Base-by-base conservation (phyloP, 495 filamentous ascomycete species). In the Penicillium maclennaniae region DNA sequence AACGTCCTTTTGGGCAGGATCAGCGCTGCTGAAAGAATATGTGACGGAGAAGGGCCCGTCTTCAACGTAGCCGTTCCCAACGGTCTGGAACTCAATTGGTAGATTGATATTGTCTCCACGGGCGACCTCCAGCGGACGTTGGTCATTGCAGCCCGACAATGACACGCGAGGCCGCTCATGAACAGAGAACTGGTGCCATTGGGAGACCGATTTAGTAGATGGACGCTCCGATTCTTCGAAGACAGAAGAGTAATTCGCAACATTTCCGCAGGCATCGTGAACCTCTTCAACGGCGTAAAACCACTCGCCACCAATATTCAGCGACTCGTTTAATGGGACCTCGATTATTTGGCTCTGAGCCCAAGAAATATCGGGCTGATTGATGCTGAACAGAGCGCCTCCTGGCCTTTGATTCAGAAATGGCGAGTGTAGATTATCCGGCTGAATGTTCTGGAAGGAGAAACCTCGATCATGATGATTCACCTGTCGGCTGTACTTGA, bases 221-320 rank as follows among this genome's bases (percentile, higher is more conserved):
- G 64, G 63, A 19, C 79, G 77, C 26, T 92, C 87, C 43, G 87
- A 82, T 23, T 80, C 78, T 14, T 76, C 71, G 16, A 71, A 65
- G 23, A 69, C 45, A 6, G 73, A 70, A n/a, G 85, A 79, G 63
- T 95, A 98, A 49, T 85, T 89, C 49, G 89, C 86, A 37, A 87
- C 69, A 59, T 98, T 98, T 15, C 92, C 93, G 53, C 86, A 84
- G 9, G 82, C 93, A 76, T 98, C 93, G 49, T 87, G 80, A 26
- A 98, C 89, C 63, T 95, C 88, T 62, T 96, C 91, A 38, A 98
- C 84, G 3, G 84, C 84, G 60, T 97, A 98, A 49, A 84, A 73
- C 92, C 92, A 98, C 16, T 82, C 74, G 37, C 93, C 93, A 39
- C 84, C 78, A 12, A 75, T 69, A 47, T 79, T 80, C 71, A 98